Conservation (phyloP, 2,329 filamentous ascomycete genomes). For the Botrytis elliptica region DNA sequence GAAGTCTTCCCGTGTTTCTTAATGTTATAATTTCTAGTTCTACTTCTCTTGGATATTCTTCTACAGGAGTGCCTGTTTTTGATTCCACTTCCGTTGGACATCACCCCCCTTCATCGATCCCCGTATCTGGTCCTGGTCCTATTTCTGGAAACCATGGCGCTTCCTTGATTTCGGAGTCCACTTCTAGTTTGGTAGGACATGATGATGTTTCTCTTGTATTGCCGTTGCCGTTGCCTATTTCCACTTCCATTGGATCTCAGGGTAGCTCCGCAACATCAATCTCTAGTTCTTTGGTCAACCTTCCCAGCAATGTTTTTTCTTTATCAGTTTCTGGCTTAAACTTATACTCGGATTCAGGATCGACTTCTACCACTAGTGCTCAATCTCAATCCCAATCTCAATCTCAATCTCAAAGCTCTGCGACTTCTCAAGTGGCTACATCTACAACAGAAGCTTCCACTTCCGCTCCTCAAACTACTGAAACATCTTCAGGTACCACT, state of each 20-base stretch:
- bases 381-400: slow-evolving; percentile 11
- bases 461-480: slow-evolving; percentile 1
- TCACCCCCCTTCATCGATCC: neutral
- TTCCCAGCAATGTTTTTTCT: slow-evolving; percentile 12
- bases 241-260: slow-evolving; percentile 13
- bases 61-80: neutral
- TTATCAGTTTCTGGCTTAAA: slow-evolving; percentile 19
- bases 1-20: neutral
- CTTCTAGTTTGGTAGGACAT: slow-evolving; percentile 11
- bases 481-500: slow-evolving; percentile 2
- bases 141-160: neutral
- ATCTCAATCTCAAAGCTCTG: slow-evolving; percentile 17
- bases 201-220: neutral
- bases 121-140: slow-evolving; percentile 1
- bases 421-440: slow-evolving; percentile 7
- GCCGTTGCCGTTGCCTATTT: neutral
- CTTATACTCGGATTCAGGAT: slow-evolving; percentile 25
- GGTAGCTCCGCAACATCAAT: slow-evolving; percentile 4
- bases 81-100: slow-evolving; percentile 17
- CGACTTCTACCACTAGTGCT: slow-evolving; percentile 14
- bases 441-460: slow-evolving; percentile 6
- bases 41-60: slow-evolving; percentile 20
- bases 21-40: slow-evolving; percentile 19
- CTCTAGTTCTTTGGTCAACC: slow-evolving; percentile 13
- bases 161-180: slow-evolving; percentile 7